Percentiles rank a stretch among this genome's conserved stretches.
phyloP scores from a whole-genome alignment of 108 stramenopile genomes.

The Parmales sp. region DNA sequence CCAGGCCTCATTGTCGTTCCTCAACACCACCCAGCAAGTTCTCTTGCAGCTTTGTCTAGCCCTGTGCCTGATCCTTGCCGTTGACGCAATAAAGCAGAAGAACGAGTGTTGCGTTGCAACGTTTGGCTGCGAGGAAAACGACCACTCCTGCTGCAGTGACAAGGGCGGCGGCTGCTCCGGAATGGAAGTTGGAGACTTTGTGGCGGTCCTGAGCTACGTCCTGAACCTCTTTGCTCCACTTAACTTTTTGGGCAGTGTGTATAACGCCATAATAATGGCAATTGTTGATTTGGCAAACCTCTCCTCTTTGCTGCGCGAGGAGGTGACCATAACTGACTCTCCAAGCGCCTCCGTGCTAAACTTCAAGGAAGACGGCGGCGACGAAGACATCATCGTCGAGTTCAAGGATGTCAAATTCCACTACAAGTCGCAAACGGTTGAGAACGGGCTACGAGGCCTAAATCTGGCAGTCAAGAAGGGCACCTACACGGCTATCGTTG shows the following conservation, averaged over 20 bases:
- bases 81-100: slow-evolving; percentile 42
- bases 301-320: slow-evolving; percentile 72
- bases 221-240: slow-evolving; percentile 82
- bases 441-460: slow-evolving; percentile 70
- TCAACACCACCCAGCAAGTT: slow-evolving; percentile 82
- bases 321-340: slow-evolving; percentile 75
- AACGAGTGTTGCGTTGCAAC: slow-evolving; percentile 47
- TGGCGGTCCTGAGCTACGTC: slow-evolving; percentile 81
- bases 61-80: slow-evolving; percentile 56
- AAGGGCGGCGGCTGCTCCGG: slow-evolving; percentile 44
- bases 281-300: slow-evolving; percentile 84
- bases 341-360: slow-evolving; percentile 57
- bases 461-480: slow-evolving; percentile 83
- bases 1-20: slow-evolving; percentile 65
- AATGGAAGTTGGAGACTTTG: slow-evolving; percentile 86
- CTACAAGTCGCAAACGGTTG: slow-evolving; percentile 74
- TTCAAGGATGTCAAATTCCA: slow-evolving; percentile 86
- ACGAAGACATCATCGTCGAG: slow-evolving; percentile 72
- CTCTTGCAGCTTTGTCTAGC: slow-evolving; percentile 73
- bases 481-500: slow-evolving; percentile 90
- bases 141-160: slow-evolving; percentile 51
- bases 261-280: slow-evolving; percentile 80
- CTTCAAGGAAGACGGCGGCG: slow-evolving; percentile 20
- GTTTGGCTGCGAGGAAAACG: slow-evolving; percentile 44
- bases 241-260: slow-evolving; percentile 84